Base-by-base conservation (phyloP, 805 yeast genomes). In the Teunomyces pallodes region DNA sequence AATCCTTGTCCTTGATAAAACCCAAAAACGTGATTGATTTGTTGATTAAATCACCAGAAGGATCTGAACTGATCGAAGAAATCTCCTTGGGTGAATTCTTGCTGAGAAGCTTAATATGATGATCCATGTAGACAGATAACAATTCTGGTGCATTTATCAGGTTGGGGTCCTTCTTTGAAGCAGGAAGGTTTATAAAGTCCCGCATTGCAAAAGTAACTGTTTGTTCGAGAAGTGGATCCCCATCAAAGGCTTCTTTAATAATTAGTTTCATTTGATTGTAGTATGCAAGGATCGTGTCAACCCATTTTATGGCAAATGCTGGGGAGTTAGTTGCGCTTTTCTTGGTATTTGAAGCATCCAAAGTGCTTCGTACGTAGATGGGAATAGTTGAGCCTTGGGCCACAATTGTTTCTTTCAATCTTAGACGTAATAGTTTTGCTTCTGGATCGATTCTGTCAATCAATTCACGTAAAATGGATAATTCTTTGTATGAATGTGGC, bases 1-100 rank as follows among this genome's bases (percentile, higher is more conserved):
- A 70, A 66, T 90, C 97, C 59, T 90, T 91, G 56, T 91, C 96
- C 50, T 81, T 76, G 41, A 90, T 74, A 59, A 81, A 83, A 48
- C 84, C 72, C 58, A 90, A 82, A 29, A 91, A 76, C 17, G 75
- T 66, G 9, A 87, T 75, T 0, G 90, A 80, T 26, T 77, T 76
- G 39, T 72, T 73, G 46, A 90, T 66, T 8, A 79, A 64, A 7
- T 56, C 72, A 55, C 69, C 72, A 3, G 62, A 55, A 28, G 53
- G 59, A 46, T 62, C 55, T 9, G 45, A 42, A 14, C 35, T 41
- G 6, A 12, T 30, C 20, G 45, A 27, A 3, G 53, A 41, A 20
- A 47, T 30, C 24, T 46, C 52, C 33, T 58, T 42, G 7, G 51
- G 31, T 3, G 51, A 38, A 13, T 29, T 56, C 50, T 67, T 70